Conservation (phyloP, 805 yeast genomes). For the Lipomyces spencermartinsiae region DNA sequence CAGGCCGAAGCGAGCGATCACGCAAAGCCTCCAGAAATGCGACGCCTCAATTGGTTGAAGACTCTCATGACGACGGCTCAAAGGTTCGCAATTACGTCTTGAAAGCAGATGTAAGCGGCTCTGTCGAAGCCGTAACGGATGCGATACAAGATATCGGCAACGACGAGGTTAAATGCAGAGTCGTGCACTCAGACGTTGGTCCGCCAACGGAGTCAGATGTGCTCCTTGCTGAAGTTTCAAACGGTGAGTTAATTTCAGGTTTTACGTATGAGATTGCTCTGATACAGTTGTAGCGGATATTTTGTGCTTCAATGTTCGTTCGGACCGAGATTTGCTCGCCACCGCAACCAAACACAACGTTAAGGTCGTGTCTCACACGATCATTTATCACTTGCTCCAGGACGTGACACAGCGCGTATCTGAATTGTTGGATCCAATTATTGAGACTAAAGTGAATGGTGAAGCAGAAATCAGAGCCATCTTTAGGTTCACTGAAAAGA, state of each 20-base stretch:
- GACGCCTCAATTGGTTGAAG: constrained; percentile 42
- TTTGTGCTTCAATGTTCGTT: constrained; percentile 75
- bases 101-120: constrained; percentile 92
- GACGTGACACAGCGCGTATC: constrained; percentile 74
- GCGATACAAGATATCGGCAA: constrained; percentile 84
- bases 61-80: constrained; percentile 39
- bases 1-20: not conserved
- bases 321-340: constrained; percentile 65
- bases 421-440: constrained; percentile 64
- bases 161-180: constrained; percentile 75
- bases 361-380: constrained; percentile 66
- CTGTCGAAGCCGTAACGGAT: constrained; percentile 90
- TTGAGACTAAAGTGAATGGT: constrained; percentile 68
- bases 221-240: constrained; percentile 70
- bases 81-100: constrained; percentile 66
- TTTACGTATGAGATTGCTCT: not conserved
- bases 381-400: constrained; percentile 87
- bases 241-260: constrained; percentile 33
- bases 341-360: constrained; percentile 67
- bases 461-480: constrained; percentile 73
- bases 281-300: constrained; percentile 58
- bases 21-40: not conserved
- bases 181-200: constrained; percentile 81
- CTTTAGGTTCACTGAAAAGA: constrained; percentile 69
- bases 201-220: constrained; percentile 70